Conservation (phyloP, 2,329 filamentous ascomycete genomes). For the Juglanconis juglandina region DNA sequence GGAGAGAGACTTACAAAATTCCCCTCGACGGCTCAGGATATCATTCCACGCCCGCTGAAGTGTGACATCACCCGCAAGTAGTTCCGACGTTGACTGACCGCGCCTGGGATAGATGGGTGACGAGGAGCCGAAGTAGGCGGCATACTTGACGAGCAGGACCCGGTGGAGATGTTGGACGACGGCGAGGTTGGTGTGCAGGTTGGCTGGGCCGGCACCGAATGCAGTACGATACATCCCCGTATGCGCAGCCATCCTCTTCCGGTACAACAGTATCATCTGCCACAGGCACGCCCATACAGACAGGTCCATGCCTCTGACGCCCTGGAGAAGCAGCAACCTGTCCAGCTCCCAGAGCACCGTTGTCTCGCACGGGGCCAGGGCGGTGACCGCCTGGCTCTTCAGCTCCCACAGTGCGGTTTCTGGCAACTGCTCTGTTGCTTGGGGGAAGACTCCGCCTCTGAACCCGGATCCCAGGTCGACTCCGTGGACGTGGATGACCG, state of each 20-base stretch:
- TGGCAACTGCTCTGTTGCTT: not conserved
- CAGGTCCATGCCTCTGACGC: not conserved
- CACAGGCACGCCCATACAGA: slow-evolving; percentile 15
- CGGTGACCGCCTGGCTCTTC: not conserved
- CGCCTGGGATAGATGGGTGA: slow-evolving; percentile 18
- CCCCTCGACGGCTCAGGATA: not conserved
- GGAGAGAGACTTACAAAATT: slow-evolving; percentile 9
- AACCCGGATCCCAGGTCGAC: not conserved
- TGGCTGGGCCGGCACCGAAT: not conserved
- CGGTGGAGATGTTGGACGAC: slow-evolving; percentile 22
- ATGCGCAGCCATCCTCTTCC: slow-evolving; percentile 15
- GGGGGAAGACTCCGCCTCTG: too few species aligned
- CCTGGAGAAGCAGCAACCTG: not conserved
- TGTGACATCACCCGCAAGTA: slow-evolving; percentile 8
- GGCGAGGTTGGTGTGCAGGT: not conserved
- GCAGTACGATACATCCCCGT: not conserved
- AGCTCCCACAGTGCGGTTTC: not conserved
- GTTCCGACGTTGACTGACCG: slow-evolving; percentile 19
- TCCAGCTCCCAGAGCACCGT: slow-evolving; percentile 7
- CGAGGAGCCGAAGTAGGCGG: slow-evolving; percentile 27
- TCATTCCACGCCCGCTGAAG: slow-evolving; percentile 7
- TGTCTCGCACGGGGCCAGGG: slow-evolving; percentile 2
- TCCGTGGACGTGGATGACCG: not conserved
- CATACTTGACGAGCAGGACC: slow-evolving; percentile 28
- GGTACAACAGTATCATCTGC: slow-evolving; percentile 17